These are phyloP conservation scores for Ploettnerulaceae sp. DNA, from an alignment of 2,329 filamentous ascomycete species.

Conservation along the genomic window DNA sequence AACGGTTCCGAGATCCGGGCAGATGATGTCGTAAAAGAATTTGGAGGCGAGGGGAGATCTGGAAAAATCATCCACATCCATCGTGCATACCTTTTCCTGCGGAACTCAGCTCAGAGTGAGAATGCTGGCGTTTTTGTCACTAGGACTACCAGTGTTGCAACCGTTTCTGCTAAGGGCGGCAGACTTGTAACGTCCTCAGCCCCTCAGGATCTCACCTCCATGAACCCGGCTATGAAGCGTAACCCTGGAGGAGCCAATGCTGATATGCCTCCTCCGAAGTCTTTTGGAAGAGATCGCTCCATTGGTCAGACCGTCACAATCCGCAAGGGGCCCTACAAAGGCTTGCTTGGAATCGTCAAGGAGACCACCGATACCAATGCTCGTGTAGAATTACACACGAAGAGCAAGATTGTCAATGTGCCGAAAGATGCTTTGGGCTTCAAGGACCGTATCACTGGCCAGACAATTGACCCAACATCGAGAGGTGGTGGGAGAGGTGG, in stretches of 20 bases:
- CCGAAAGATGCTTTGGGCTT: slow-evolving; percentile 76
- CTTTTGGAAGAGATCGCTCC: slow-evolving; percentile 73
- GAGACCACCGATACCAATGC: slow-evolving; percentile 84
- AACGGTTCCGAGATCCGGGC: slow-evolving; percentile 88
- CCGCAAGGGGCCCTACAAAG: slow-evolving; percentile 84
- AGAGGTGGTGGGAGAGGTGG: slow-evolving; percentile 42
- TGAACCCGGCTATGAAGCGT: slow-evolving; percentile 86
- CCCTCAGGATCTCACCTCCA: slow-evolving; percentile 78
- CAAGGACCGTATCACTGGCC: slow-evolving; percentile 78
- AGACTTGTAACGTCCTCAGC: slow-evolving; percentile 55
- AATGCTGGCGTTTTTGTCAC: slow-evolving; percentile 89
- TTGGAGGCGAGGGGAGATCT: slow-evolving; percentile 75
- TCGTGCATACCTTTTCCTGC: slow-evolving; percentile 84
- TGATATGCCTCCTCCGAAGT: slow-evolving; percentile 62
- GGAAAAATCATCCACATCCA: slow-evolving; percentile 93
- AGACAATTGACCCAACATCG: slow-evolving; percentile 66
- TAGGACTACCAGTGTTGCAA: slow-evolving; percentile 78
- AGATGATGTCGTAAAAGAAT: slow-evolving; percentile 90
- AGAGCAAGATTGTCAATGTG: slow-evolving; percentile 85
- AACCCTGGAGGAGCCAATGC: slow-evolving; percentile 52
- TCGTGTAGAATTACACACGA: slow-evolving; percentile 88
- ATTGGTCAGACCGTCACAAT: slow-evolving; percentile 91
- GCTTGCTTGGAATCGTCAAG: slow-evolving; percentile 89
- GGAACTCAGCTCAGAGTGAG: slow-evolving; percentile 77
- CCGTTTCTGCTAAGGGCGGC: slow-evolving; percentile 90